Percentiles rank a stretch among this genome's conserved stretches.
phyloP scores from a whole-genome alignment of 192 early-diverging fungal genomes.

The Backusella parvicylindrica region DNA sequence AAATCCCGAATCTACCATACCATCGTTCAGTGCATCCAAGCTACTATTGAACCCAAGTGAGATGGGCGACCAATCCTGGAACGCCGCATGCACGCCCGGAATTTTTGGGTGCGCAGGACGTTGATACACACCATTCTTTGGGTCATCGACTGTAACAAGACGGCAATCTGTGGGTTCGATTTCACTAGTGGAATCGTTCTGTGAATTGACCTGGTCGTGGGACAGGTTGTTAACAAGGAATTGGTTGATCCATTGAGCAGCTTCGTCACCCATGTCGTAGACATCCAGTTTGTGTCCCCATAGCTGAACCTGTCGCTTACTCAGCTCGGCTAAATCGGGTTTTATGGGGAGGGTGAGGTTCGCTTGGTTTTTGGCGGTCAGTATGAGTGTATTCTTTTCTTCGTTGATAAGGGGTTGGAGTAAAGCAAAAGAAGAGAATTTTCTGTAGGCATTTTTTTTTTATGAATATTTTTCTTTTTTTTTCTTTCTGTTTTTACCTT shows the following conservation, averaged over 20 bases:
- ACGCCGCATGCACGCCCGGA: constrained; percentile 23
- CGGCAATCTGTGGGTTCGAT: background rate
- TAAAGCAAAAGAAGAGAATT: constrained; percentile 23
- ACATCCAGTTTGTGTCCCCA: constrained; percentile 42
- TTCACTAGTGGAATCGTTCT: background rate
- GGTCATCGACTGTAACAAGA: constrained; percentile 23
- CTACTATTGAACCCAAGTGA: constrained; percentile 27
- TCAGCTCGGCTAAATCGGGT: constrained; percentile 11
- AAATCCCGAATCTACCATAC: constrained; percentile 1
- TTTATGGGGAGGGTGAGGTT: constrained; percentile 19
- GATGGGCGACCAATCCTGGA: constrained; percentile 32
- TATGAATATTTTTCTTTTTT: background rate
- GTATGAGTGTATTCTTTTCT: constrained; percentile 4
- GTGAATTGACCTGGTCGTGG: constrained; percentile 8
- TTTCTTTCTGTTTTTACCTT: constrained; percentile 16
- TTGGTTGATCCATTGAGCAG: constrained; percentile 51
- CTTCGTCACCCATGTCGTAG: constrained; percentile 63
- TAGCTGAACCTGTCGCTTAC: constrained; percentile 28
- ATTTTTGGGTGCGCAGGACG: constrained; percentile 30
- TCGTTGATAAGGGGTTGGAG: constrained; percentile 16
- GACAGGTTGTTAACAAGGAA: constrained; percentile 19
- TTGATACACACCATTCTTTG: constrained; percentile 13
- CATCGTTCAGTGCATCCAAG: constrained; percentile 15
- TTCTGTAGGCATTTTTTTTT: constrained; percentile 7
- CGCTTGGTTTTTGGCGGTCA: background rate